Percentiles rank a stretch among this genome's conserved stretches.
Evolutionary conservation across 2,329 filamentous ascomycete species (phyloP).

Genomic region (Acrocalymma vagum): DNA sequence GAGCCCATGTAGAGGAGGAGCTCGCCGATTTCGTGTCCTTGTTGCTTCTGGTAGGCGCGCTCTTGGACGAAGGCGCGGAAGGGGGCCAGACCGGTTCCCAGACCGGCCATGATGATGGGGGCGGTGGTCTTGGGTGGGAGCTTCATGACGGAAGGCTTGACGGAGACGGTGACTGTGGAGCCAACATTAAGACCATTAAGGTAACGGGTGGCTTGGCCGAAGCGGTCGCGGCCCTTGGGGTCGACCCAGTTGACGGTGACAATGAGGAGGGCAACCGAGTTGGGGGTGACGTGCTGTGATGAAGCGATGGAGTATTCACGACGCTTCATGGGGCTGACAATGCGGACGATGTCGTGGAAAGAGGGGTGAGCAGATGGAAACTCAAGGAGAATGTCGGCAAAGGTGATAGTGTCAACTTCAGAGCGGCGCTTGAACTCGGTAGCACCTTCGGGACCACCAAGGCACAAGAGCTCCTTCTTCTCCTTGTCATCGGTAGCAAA

Average conservation of each 20-base stretch:
- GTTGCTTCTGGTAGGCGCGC: slow-evolving; percentile 96
- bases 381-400: slow-evolving; percentile 87
- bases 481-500: slow-evolving; percentile 85
- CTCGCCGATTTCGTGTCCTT: slow-evolving; percentile 91
- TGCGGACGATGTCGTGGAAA: slow-evolving; percentile 87
- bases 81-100: slow-evolving; percentile 97
- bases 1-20: slow-evolving; percentile 97
- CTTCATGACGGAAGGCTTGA: slow-evolving; percentile 99
- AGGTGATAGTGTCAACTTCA: slow-evolving; percentile 91
- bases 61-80: slow-evolving; percentile 99
- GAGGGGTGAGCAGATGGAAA: slow-evolving; percentile 87
- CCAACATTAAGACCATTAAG: slow-evolving; percentile 80
- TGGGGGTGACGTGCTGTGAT: slow-evolving; percentile 92
- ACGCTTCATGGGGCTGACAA: slow-evolving; percentile 92
- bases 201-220: slow-evolving; percentile 92
- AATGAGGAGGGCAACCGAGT: slow-evolving; percentile 91
- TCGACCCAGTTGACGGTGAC: slow-evolving; percentile 98
- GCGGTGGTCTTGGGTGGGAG: slow-evolving; percentile 87
- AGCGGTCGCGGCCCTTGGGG: slow-evolving; percentile 83
- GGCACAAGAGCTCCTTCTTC: slow-evolving; percentile 78
- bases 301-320: slow-evolving; percentile 99
- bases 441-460: slow-evolving; percentile 78
- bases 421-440: slow-evolving; percentile 91
- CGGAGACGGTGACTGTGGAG: slow-evolving; percentile 83
- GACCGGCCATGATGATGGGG: slow-evolving; percentile 97